Conservation (phyloP, 2,329 filamentous ascomycete species). For the Akanthomyces muscarius region DNA sequence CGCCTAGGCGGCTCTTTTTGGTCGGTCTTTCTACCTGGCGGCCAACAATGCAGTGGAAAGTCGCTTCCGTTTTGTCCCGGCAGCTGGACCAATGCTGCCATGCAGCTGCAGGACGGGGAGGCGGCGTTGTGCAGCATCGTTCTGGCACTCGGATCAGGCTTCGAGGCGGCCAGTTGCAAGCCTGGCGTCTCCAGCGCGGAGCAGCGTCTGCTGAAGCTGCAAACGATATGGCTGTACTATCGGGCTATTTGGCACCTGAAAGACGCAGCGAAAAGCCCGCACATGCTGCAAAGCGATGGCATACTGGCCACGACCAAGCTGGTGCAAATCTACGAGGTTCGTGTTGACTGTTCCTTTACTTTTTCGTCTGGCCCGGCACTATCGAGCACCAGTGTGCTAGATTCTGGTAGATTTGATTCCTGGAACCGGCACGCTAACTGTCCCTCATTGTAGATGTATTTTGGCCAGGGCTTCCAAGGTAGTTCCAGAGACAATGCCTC, state of each 20-base stretch:
- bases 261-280: neutral
- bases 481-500: neutral
- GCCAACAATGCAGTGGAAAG: neutral
- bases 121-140: neutral
- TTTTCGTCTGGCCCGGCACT: neutral
- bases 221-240: neutral
- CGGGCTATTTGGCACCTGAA: neutral
- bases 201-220: neutral
- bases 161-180: neutral
- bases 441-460: neutral
- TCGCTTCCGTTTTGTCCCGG: neutral
- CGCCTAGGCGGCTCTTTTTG: neutral
- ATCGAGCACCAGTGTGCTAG: neutral
- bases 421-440: neutral
- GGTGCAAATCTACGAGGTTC: neutral
- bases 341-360: neutral
- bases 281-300: neutral
- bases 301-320: slow-evolving; percentile 1
- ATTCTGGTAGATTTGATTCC: neutral
- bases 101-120: neutral
- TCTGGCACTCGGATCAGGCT: neutral
- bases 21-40: neutral
- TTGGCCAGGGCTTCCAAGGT: neutral
- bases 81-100: neutral
- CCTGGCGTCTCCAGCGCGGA: neutral